Evolutionary conservation across 164 flowering plant species (phyloP), one percentile per base, ranked within the genome.

Genomic region (Stephania cephalantha): DNA sequence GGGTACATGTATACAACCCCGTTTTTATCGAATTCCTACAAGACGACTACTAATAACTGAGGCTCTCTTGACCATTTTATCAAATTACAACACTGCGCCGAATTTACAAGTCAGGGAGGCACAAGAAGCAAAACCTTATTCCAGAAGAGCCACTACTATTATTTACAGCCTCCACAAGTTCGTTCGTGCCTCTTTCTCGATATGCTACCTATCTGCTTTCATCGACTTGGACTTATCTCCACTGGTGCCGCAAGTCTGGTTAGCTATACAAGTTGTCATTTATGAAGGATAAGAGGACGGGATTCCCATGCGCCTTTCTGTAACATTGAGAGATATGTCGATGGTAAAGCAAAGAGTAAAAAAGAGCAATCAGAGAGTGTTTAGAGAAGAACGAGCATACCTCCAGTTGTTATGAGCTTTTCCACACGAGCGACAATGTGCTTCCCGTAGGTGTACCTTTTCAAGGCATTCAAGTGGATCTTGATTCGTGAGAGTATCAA

Each of bases 391-490:
- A 9, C 3, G 42, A 61, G 63, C 11, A 83, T 46, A 93, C 96
- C 98, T 86, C 97, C 98, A 7, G 92, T 76, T 8, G 92, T 77
- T 45, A 91, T 76, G 75, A 93, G 95, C 87, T 93, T 89, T 81
- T 93, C 97, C 10, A 93, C 91, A 31, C 98, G 97, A 17, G 97
- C 84, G 68, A 91, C 98, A 75, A 93, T 90, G 75, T 93, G 97
- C 79, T 91, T 91, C 6, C 95, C 98, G 52, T 90, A 91, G 25
- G 97, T 93, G 76, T 87, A 93, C 79, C 77, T 87, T 89, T 91
- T 91, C 78, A 90, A 78, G 73, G 92, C 81, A 86, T 76, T 86
- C 79, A 93, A 78, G 80, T 93, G 98, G 74, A 87, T 92, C 85
- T 85, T 89, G 72, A 90, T 87, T 58, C 97, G 94, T 35, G 94